These are phyloP conservation scores for Globisporangium mamillatum DNA, from an alignment of 352 stramenopile species.

Conservation along the genomic window DNA sequence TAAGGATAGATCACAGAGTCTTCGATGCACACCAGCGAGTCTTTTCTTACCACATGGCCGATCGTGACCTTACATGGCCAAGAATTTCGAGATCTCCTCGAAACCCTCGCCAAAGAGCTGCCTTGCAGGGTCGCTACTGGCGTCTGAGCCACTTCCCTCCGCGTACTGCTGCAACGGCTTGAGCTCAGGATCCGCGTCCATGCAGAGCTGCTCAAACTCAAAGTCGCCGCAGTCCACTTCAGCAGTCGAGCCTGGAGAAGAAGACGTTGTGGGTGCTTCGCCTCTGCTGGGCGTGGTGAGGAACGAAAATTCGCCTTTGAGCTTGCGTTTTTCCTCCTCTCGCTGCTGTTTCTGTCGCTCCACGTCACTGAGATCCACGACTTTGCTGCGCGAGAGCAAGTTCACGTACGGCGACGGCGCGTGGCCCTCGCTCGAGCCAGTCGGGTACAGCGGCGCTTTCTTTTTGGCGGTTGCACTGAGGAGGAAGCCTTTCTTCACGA, in stretches of 20 bases:
- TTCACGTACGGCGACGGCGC: constrained; percentile 78
- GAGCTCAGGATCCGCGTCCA: constrained; percentile 76
- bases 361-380: constrained; percentile 65
- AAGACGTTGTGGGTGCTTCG: background rate
- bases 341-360: constrained; percentile 37
- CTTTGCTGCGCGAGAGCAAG: constrained; percentile 72
- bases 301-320: constrained; percentile 25
- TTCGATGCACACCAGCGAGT: background rate
- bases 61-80: constrained; percentile 17
- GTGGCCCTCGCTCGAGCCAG: constrained; percentile 60
- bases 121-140: constrained; percentile 13
- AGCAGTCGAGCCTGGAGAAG: background rate
- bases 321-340: constrained; percentile 21
- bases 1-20: background rate
- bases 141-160: background rate
- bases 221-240: constrained; percentile 63
- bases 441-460: constrained; percentile 64
- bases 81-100: constrained; percentile 48
- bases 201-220: constrained; percentile 79
- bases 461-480: constrained; percentile 15
- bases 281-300: constrained; percentile 16
- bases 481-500: constrained; percentile 78
- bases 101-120: constrained; percentile 52
- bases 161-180: constrained; percentile 16
- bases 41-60: background rate